Evolutionary conservation across 495 filamentous ascomycete species (phyloP), one percentile per base, ranked within the genome.

Genomic region (Podospora bellae-mahoneyi): DNA sequence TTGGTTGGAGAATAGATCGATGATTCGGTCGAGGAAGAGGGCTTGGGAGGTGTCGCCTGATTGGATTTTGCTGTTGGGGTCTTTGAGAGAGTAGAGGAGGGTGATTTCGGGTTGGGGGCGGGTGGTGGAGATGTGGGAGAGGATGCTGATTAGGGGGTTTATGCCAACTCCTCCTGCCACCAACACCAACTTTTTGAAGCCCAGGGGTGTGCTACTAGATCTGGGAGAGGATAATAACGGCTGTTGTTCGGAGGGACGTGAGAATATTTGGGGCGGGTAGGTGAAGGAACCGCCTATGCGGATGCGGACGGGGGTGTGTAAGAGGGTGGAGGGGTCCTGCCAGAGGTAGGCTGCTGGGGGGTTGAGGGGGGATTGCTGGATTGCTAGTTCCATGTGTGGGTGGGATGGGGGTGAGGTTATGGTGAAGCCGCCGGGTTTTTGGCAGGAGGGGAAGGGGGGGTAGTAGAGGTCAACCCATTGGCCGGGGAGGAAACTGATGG

Each of bases 381-480:
- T 72, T 39, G 75, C 75, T 23, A 77, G 75, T 56, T 77, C 75
- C 13, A 77, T 20, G 61, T 74, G 61, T 7, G 58, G 62, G 54
- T 15, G 13, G 4, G 80, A 81, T 4, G 92, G 92, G 0, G 90
- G 78, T 2, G 91, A 94, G n/a, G 91, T 92, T 64, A 96, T 91
- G 62, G 91, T 95, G 81, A 94, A 97, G 5, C 92, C 92, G 7
- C 92, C 92, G 2, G 92, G 88, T 76, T 88, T 85, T 60, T 84
- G 68, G 59, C 90, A 79, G 30, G 78, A 78, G 0, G 92, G 91
- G 60, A 91, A 83, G 19, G 80, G 79, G 0, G 92, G 92, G 57
- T 91, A 84, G 72, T 91, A 87, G 5, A 94, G 87, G 74, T 97
- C 94, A 64, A 97, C 84, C 93, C 93, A 97, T 84, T 97, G 94